Evolutionary conservation across 148 eudicot species (phyloP), one percentile per base, ranked within the genome.

Genomic region (Rhododendron molle): DNA sequence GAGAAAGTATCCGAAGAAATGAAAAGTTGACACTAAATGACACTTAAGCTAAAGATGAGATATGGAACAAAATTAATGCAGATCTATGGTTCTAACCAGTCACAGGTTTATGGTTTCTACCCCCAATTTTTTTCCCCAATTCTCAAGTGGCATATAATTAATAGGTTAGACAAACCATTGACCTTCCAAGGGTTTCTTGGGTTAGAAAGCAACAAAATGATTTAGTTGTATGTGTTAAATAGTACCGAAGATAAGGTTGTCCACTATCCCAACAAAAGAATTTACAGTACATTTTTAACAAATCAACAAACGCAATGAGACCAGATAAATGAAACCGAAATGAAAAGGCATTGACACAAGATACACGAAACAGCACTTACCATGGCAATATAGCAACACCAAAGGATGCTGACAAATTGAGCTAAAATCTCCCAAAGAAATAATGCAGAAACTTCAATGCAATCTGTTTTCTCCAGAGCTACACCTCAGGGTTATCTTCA

Each of bases 401-500:
- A 77, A 77, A 44, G 26, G 54, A 77, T 77, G 49, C 26, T 30
- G 36, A 80, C 5, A 15, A 15, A 52, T 32, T 52, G 67, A 52
- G 46, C 69, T 34, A 71, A 56, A 81, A 81, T 54, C 47, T 32
- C n/a, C 40, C 62, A 1, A 1, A 8, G 56, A 80, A 34, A 80
- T 30, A 56, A 14, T 80, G 71, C 83, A 81, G 28, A 81, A 52
- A 81, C 44, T 56, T 81, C 6, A 34, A 9, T 5, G 36, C 28
- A 16, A 81, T 40, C 47, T 54, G 83, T 8, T 32, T 56, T 7
- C 69, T 52, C 60, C 21, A 56, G 83, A 81, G 20, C 47, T 56
- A 56, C 49, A 36, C n/a, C 30, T 58, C 20, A 11, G 71, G 21
- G 34, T 32, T 16, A 2, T 81, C 83, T 81, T 91, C 74, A 74